Evolutionary conservation across 1,284 basidiomycete species (phyloP).

Genomic region (Cystobasidiaceae sp.): DNA sequence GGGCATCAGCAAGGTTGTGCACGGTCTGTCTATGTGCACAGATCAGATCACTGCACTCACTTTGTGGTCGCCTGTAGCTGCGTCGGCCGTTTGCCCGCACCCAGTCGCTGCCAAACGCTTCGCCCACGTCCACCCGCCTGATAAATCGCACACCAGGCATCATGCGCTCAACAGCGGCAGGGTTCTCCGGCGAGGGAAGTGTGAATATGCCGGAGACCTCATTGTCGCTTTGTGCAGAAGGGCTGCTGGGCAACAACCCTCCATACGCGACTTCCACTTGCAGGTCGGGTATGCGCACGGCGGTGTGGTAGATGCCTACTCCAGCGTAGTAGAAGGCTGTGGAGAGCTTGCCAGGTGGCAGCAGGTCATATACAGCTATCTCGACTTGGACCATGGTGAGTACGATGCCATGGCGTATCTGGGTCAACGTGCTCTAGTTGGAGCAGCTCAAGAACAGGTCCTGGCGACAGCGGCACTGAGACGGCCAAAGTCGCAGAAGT

Average conservation of each 20-base stretch:
- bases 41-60: no score
- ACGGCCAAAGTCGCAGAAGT: no score
- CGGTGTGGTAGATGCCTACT: conserved; percentile 25
- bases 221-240: no score
- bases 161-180: conserved; percentile 2
- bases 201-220: conserved; percentile 26
- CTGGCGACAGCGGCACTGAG: no score
- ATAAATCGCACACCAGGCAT: conserved; percentile 26
- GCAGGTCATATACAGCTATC: conserved; percentile 28
- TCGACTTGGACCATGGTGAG: conserved; percentile 5
- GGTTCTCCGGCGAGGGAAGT: conserved; percentile 22
- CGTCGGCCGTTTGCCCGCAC: no score
- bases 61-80: conserved; percentile 5
- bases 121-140: conserved; percentile 14
- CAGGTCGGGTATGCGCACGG: conserved; percentile 29
- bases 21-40: no score
- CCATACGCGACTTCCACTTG: conserved; percentile 27
- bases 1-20: no score
- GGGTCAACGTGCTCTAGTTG: no score
- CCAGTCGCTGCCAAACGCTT: conserved; percentile 4
- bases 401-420: background rate
- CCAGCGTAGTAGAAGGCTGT: conserved; percentile 19
- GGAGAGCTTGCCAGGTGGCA: conserved; percentile 20
- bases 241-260: conserved; percentile 5
- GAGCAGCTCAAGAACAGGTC: no score